Evolutionary conservation across 192 early-diverging fungal genomes (phyloP).

Genomic region (Coemansia sp.): DNA sequence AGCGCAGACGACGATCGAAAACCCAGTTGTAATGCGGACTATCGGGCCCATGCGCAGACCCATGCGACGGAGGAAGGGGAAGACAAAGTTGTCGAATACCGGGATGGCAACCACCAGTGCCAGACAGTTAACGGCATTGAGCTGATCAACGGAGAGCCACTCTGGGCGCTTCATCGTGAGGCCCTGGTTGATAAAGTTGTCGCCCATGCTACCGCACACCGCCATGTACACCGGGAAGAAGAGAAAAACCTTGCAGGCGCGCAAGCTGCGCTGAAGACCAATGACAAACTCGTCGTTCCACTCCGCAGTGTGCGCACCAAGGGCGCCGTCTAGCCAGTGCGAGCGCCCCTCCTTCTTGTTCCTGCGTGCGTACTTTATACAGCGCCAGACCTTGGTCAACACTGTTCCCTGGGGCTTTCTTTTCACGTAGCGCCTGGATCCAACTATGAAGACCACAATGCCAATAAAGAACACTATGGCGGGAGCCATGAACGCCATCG

Average conservation of each 20-base stretch:
- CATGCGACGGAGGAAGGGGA: constrained; percentile 57
- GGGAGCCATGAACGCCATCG: constrained; percentile 54
- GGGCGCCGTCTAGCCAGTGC: constrained; percentile 5
- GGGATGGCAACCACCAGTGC: constrained; percentile 68
- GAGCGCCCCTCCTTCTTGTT: constrained; percentile 9
- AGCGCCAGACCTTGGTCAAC: constrained; percentile 50
- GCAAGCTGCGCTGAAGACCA: constrained; percentile 14
- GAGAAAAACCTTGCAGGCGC: constrained; percentile 36
- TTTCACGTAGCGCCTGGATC: constrained; percentile 56
- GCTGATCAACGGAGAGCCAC: constrained; percentile 64
- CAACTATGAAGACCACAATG: constrained; percentile 53
- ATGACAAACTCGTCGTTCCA: constrained; percentile 36
- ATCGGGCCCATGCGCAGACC: constrained; percentile 60
- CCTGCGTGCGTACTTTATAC: constrained; percentile 21
- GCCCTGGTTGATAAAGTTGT: constrained; percentile 63
- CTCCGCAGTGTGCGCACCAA: neutral
- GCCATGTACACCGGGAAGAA: constrained; percentile 41
- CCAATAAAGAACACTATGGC: constrained; percentile 51
- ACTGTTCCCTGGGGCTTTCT: constrained; percentile 62
- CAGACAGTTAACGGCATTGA: constrained; percentile 67
- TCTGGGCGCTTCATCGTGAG: constrained; percentile 54
- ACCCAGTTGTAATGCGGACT: constrained; percentile 64
- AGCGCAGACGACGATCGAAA: constrained; percentile 57
- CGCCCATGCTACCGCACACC: constrained; percentile 59
- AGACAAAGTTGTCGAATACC: constrained; percentile 61